Evolutionary conservation across 1,139 yeast genomes (phyloP), one percentile per base, ranked within the genome.

Genomic region (Candida albicans): DNA sequence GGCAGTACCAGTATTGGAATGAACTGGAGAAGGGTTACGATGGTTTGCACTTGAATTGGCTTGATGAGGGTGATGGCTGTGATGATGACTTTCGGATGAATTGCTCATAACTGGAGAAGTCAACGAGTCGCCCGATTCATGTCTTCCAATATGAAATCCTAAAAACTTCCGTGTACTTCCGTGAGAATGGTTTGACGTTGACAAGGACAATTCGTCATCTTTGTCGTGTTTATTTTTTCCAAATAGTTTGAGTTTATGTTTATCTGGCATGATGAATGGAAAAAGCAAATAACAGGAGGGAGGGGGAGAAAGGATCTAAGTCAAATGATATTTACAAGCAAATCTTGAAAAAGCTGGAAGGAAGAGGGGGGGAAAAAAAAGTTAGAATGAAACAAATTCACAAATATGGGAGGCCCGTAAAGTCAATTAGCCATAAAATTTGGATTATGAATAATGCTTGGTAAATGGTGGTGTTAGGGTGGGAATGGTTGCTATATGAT

Each of bases 191-290:
- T 65, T 61, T 3, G 69, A 62, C 2, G 70, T 70, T 8, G 66
- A 58, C 43, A 67, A 54, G 33, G 58, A 58, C 12, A 67, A 70
- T 15, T 61, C 69, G 2, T 58, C 53, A 35, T 47, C 48, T 10
- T 62, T 53, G 11, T 46, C 48, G 41, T 55, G 58, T 47, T 65
- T 66, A 52, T 69, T 67, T 48, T 63, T 65, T 38, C 59, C 53
- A 48, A 70, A 68, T 41, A 73, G 58, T 60, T 73, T 71, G 55
- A 70, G 62, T 52, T 70, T 72, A 56, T 70, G 77, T 61, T 68
- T 70, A 51, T 73, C 79, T 35, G 77, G 77, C 79, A 73, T 72
- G 39, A n/a, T 35, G 29, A 29, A 25, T 33, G 13, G 18, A 10
- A 26, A 9, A 22, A 18, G 33, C 26, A 12, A 15, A 31, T 35